Evolutionary conservation across 2,329 filamentous ascomycete genomes (phyloP).

Genomic region (Acephala macrosclerotiorum): DNA sequence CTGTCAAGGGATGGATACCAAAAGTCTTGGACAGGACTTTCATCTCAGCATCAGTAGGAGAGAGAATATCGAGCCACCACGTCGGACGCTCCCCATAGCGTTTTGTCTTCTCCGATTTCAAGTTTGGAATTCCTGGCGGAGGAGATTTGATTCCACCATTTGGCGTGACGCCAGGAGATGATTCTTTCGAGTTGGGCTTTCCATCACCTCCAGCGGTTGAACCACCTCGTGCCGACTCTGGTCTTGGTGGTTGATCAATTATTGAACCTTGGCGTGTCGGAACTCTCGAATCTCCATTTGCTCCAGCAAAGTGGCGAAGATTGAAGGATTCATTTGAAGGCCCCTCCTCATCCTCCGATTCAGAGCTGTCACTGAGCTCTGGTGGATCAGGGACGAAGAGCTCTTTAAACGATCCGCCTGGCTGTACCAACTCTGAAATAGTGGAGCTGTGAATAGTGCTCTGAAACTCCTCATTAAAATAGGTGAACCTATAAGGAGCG

Average conservation of each 20-base stretch:
- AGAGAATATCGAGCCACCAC: conserved; percentile 95
- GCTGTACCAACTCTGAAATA: conserved; percentile 90
- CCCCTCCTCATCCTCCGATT: conserved; percentile 64
- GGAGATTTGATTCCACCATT: conserved; percentile 32
- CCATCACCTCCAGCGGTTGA: conserved; percentile 24
- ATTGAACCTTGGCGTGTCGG: conserved; percentile 51
- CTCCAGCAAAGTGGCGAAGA: conserved; percentile 40
- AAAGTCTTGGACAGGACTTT: conserved; percentile 91
- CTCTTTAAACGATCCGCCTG: conserved; percentile 82
- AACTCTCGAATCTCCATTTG: conserved; percentile 52
- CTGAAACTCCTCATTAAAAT: conserved; percentile 97
- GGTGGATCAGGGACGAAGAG: conserved; percentile 90
- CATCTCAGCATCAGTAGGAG: conserved; percentile 94
- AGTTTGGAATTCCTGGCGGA: conserved; percentile 3
- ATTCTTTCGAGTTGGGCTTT: conserved; percentile 16
- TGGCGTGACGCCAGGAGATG: conserved; percentile 37
- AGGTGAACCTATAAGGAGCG: conserved; percentile 92
- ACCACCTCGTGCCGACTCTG: conserved; percentile 32
- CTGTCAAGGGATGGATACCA: conserved; percentile 92
- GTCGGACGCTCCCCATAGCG: conserved; percentile 84
- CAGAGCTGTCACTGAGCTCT: conserved; percentile 74
- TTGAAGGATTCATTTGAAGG: conserved; percentile 35
- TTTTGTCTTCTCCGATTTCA: conserved; percentile 51
- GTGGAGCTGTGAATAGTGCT: conserved; percentile 96
- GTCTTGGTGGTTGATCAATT: conserved; percentile 30